Evolutionary conservation across 2,329 filamentous ascomycete genomes (phyloP).

Genomic region (Diaporthe sp.): DNA sequence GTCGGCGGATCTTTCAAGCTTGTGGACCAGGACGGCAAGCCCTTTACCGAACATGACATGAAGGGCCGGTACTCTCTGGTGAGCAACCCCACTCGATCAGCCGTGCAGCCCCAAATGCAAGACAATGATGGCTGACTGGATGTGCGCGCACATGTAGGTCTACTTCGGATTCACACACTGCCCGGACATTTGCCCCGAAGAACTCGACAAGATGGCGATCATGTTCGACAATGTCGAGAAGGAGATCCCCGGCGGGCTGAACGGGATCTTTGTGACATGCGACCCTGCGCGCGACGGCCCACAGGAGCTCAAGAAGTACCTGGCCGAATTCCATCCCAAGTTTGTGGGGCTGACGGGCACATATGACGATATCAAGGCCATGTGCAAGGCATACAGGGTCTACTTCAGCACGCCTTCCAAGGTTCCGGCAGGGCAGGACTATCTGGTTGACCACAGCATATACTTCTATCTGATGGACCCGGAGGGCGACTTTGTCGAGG

Average conservation of each 20-base stretch:
- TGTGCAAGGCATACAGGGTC: slow-evolving; percentile 96
- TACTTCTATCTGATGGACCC: slow-evolving; percentile 99
- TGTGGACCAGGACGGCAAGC: slow-evolving; percentile 82
- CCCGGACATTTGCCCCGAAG: slow-evolving; percentile 98
- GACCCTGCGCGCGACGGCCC: slow-evolving; percentile 94
- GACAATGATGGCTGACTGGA: slow-evolving; percentile 16
- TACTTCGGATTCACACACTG: slow-evolving; percentile 99
- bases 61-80: slow-evolving; percentile 88
- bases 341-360: slow-evolving; percentile 92
- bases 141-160: slow-evolving; percentile 65
- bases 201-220: slow-evolving; percentile 98
- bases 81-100: background rate
- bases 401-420: slow-evolving; percentile 95
- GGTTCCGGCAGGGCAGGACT: slow-evolving; percentile 94
- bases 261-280: slow-evolving; percentile 93
- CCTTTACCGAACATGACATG: slow-evolving; percentile 83
- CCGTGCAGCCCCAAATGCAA: no score
- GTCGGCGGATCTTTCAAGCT: slow-evolving; percentile 90
- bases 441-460: slow-evolving; percentile 98
- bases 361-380: slow-evolving; percentile 92
- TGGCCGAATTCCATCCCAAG: slow-evolving; percentile 88
- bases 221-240: slow-evolving; percentile 84
- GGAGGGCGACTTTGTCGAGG: slow-evolving; percentile 97
- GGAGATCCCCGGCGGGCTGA: slow-evolving; percentile 65
- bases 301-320: slow-evolving; percentile 84